These are phyloP conservation scores for Candida michaelii DNA, from an alignment of 805 yeast species.

Conservation along the genomic window DNA sequence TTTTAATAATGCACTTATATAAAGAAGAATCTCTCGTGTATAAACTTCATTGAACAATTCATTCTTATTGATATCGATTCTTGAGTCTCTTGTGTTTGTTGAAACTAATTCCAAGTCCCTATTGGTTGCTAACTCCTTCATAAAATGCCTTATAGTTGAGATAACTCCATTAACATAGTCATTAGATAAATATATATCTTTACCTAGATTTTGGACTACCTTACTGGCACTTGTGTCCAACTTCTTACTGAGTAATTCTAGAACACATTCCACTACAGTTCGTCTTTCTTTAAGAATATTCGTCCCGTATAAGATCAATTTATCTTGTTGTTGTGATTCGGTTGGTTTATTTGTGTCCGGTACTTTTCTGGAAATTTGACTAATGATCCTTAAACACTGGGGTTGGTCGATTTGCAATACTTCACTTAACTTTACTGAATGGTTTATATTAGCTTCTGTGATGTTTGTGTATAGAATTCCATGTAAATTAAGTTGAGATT, in stretches of 20 bases:
- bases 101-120: constrained; percentile 5
- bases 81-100: background rate
- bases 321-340: constrained; percentile 28
- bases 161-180: constrained; percentile 25
- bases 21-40: constrained; percentile 32
- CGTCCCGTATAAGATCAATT: constrained; percentile 34
- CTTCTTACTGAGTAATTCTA: constrained; percentile 47
- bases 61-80: constrained; percentile 11
- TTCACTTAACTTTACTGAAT: constrained; percentile 41
- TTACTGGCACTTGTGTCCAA: constrained; percentile 29
- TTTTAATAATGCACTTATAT: constrained; percentile 34
- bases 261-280: constrained; percentile 42
- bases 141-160: constrained; percentile 13
- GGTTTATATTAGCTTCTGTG: constrained; percentile 31
- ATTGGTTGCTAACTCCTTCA: constrained; percentile 10
- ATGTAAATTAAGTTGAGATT: constrained; percentile 35
- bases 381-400: constrained; percentile 51
- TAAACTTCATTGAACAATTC: constrained; percentile 21
- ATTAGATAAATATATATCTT: constrained; percentile 35
- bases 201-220: constrained; percentile 37
- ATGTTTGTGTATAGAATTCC: constrained; percentile 38
- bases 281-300: constrained; percentile 54
- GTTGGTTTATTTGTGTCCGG: constrained; percentile 32
- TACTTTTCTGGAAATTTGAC: constrained; percentile 37
- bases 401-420: constrained; percentile 37